Percentiles rank a stretch among this genome's conserved stretches.
These are phyloP conservation scores for Saitozyma sp. DNA, from an alignment of 768 basidiomycete species.

Conservation along the genomic window DNA sequence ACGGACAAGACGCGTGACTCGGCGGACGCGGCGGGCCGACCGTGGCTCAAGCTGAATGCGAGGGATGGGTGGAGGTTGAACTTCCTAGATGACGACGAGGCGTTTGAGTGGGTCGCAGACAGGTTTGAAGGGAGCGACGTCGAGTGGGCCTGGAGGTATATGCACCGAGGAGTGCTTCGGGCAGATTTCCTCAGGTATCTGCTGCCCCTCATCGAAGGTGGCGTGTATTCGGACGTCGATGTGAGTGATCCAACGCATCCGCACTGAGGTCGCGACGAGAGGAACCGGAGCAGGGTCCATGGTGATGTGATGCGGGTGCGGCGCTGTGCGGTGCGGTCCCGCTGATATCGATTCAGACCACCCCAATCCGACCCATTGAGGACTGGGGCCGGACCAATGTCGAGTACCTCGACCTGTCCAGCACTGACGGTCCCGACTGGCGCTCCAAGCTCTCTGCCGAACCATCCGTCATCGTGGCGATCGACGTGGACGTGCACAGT, in stretches of 20 bases:
- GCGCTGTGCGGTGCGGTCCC: too few relatives aligned
- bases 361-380: constrained; percentile 36
- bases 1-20: constrained; percentile 34
- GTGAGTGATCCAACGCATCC: constrained; percentile 25
- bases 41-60: constrained; percentile 33
- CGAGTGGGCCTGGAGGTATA: constrained; percentile 38
- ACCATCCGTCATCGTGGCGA: constrained; percentile 36
- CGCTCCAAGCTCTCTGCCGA: constrained; percentile 18
- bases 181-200: constrained; percentile 48
- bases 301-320: too few relatives aligned
- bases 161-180: constrained; percentile 41
- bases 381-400: constrained; percentile 36
- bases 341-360: constrained; percentile 17
- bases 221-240: constrained; percentile 47
- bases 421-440: constrained; percentile 33
- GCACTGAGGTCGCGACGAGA: not conserved
- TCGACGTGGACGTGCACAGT: constrained; percentile 40
- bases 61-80: constrained; percentile 30
- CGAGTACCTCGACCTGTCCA: constrained; percentile 27
- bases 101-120: constrained; percentile 26
- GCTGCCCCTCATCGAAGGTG: constrained; percentile 38
- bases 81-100: constrained; percentile 37
- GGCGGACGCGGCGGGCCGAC: constrained; percentile 3
- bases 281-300: too few relatives aligned
- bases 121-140: constrained; percentile 25